A percentile compares a stretch with the other conserved stretches of the same genome.
These are phyloP conservation scores for Monosporozyma aquatica DNA, from an alignment of 805 yeast genomes.

Conservation along the genomic window DNA sequence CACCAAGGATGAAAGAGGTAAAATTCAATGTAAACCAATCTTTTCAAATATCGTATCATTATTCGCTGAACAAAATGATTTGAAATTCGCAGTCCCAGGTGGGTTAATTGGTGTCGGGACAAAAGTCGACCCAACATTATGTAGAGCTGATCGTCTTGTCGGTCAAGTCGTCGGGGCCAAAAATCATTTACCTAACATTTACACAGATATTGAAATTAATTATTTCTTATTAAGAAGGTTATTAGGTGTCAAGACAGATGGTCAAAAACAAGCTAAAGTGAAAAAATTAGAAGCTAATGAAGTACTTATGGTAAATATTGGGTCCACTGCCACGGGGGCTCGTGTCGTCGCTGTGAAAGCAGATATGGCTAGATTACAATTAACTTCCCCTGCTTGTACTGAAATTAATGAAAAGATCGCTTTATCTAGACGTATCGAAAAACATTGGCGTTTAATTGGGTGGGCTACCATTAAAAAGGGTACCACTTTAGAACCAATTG, in stretches of 20 bases:
- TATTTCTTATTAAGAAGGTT: conserved; percentile 93
- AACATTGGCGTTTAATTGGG: conserved; percentile 99
- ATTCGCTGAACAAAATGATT: conserved; percentile 95
- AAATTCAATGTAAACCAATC: conserved; percentile 91
- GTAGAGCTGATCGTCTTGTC: conserved; percentile 98
- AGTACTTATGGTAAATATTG: conserved; percentile 97
- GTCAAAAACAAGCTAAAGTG: conserved; percentile 93
- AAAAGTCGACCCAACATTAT: conserved; percentile 94
- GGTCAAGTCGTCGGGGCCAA: conserved; percentile 99
- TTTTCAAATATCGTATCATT: conserved; percentile 88
- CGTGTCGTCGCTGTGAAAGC: conserved; percentile 96
- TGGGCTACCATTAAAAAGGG: conserved; percentile 99
- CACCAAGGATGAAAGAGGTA: conserved; percentile 80
- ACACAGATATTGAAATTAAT: conserved; percentile 95
- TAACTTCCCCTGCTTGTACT: conserved; percentile 98
- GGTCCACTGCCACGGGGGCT: conserved; percentile 99
- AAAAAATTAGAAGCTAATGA: conserved; percentile 90
- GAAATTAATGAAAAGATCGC: conserved; percentile 98
- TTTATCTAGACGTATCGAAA: conserved; percentile 95
- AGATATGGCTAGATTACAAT: conserved; percentile 96
- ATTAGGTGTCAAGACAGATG: conserved; percentile 96
- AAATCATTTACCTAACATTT: conserved; percentile 91
- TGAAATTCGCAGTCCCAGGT: conserved; percentile 99
- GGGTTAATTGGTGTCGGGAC: conserved; percentile 99
- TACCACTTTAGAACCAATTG: conserved; percentile 72